A percentile compares a stretch with the other conserved stretches of the same genome.
Evolutionary conservation across 192 early-diverging fungal species (phyloP).

Genomic region (Spizellomyces punctatus): DNA sequence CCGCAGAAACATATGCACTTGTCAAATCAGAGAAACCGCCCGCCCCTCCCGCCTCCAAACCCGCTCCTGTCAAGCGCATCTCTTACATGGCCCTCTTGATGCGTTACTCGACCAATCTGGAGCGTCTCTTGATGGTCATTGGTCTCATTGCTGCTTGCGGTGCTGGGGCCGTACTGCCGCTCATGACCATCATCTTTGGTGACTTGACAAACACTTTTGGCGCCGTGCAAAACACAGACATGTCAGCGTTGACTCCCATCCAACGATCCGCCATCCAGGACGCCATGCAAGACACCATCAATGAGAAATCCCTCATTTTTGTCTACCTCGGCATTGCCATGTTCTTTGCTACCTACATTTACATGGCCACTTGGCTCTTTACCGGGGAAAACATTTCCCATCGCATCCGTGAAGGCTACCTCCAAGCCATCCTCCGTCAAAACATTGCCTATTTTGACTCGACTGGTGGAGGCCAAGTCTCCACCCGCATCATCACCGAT

Average conservation of each 20-base stretch:
- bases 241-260: not conserved
- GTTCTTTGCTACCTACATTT: constrained; percentile 58
- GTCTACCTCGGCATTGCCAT: constrained; percentile 61
- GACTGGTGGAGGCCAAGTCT: constrained; percentile 83
- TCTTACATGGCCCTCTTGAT: constrained; percentile 48
- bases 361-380: constrained; percentile 58
- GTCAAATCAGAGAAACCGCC: not conserved
- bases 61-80: constrained; percentile 9
- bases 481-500: constrained; percentile 84
- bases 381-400: constrained; percentile 61
- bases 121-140: constrained; percentile 56
- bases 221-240: not conserved
- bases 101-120: constrained; percentile 64
- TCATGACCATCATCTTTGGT: constrained; percentile 47
- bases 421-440: constrained; percentile 79
- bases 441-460: constrained; percentile 88
- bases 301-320: constrained; percentile 46
- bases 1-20: not conserved
- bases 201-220: constrained; percentile 49
- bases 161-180: constrained; percentile 31
- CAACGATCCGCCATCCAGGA: not conserved
- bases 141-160: constrained; percentile 26
- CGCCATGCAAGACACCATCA: constrained; percentile 15
- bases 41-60: not conserved
- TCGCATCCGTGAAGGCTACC: constrained; percentile 75